Evolutionary conservation across 2,329 filamentous ascomycete genomes (phyloP).

Genomic region (Fusarium metavorans): DNA sequence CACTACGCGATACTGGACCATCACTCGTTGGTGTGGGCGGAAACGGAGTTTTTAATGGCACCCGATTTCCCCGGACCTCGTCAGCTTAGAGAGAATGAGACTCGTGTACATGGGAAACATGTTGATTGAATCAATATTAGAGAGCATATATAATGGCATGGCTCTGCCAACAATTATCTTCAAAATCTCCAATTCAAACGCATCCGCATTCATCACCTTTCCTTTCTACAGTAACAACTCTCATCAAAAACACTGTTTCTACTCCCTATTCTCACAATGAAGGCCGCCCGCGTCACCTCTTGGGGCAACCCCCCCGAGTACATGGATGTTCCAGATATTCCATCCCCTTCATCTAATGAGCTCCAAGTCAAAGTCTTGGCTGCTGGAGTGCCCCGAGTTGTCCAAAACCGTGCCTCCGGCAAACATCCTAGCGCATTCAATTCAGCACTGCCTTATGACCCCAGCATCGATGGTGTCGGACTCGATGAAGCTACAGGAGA

Average conservation of each 20-base stretch:
- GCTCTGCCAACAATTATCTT: not conserved
- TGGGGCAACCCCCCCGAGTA: not conserved
- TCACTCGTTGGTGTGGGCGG: not conserved
- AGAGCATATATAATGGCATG: not conserved
- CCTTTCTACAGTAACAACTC: not conserved
- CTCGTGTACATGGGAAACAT: not conserved
- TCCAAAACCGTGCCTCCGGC: not conserved
- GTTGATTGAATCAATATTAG: not conserved
- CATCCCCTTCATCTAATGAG: not conserved
- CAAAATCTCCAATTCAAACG: not conserved
- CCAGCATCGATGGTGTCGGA: slow-evolving; percentile 22
- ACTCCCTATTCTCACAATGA: not conserved
- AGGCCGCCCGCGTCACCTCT: not conserved
- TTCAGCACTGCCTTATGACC: slow-evolving; percentile 11
- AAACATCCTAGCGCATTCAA: not conserved
- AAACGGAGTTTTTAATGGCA: not conserved
- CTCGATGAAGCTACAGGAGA: slow-evolving; percentile 16
- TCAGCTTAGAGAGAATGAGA: not conserved
- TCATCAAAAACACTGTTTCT: not conserved
- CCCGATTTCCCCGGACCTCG: not conserved
- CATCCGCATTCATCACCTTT: not conserved
- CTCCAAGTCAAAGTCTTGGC: not conserved
- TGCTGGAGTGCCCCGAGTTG: not conserved
- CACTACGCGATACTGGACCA: not conserved
- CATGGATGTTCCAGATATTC: not conserved